Conservation (phyloP, 176 grass and related monocot species). For the Avena atlantica region DNA sequence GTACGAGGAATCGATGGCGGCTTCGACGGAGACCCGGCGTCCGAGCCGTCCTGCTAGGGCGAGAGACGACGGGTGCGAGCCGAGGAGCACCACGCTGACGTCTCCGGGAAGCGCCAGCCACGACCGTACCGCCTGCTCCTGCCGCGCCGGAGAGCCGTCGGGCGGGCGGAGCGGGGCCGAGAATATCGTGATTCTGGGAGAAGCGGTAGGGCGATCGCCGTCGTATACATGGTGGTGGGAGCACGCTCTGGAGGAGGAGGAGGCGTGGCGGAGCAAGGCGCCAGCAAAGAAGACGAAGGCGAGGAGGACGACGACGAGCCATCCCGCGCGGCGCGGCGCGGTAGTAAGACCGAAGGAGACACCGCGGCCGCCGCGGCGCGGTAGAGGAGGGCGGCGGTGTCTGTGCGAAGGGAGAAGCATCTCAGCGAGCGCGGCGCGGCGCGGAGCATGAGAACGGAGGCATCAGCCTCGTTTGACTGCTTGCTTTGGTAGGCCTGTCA, state of each 20-base stretch:
- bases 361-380: neutral
- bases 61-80: constrained; percentile 41
- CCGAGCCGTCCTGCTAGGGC: constrained; percentile 48
- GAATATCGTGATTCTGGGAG: constrained; percentile 58
- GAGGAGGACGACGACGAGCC: constrained; percentile 25
- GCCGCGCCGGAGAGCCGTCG: constrained; percentile 44
- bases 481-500: constrained; percentile 11
- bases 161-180: constrained; percentile 44
- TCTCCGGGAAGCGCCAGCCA: constrained; percentile 76
- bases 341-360: neutral
- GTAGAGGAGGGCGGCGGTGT: neutral
- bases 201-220: neutral
- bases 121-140: constrained; percentile 82
- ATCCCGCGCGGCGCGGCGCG: neutral
- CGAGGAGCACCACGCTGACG: constrained; percentile 71
- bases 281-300: constrained; percentile 38
- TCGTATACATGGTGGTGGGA: neutral
- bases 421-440: neutral
- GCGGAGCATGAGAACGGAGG: neutral
- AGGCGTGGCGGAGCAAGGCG: constrained; percentile 10
- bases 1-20: constrained; percentile 72
- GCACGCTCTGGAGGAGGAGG: neutral
- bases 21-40: constrained; percentile 60
- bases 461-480: neutral
- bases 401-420: constrained; percentile 32